Conservation (phyloP, 2,329 filamentous ascomycete genomes). For the Colletotrichum costaricense region DNA sequence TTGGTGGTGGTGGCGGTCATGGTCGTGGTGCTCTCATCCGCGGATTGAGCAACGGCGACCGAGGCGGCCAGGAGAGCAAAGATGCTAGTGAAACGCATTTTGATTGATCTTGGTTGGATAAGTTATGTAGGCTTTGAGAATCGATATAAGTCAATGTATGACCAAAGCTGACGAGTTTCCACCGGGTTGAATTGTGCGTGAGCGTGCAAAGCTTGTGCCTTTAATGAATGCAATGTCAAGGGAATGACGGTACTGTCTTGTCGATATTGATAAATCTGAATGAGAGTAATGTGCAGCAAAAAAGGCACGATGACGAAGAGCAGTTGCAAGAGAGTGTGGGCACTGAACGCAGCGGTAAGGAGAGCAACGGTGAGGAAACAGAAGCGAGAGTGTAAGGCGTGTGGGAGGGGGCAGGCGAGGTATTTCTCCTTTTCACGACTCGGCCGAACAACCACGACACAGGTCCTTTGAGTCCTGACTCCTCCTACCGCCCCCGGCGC, state of each 20-base stretch:
- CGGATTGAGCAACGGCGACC: slow-evolving; percentile 48
- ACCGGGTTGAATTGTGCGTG: slow-evolving; percentile 5
- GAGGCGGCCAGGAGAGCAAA: slow-evolving; percentile 55
- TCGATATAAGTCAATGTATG: slow-evolving; percentile 20
- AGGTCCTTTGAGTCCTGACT: not conserved
- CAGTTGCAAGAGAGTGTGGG: slow-evolving; percentile 35
- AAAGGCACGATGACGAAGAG: slow-evolving; percentile 31
- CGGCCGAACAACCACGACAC: slow-evolving; percentile 10
- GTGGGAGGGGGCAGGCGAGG: slow-evolving; percentile 29
- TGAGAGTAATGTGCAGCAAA: slow-evolving; percentile 28
- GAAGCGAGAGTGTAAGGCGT: not conserved
- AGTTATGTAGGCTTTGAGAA: slow-evolving; percentile 14
- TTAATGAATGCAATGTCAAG: slow-evolving; percentile 24
- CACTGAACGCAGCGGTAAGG: slow-evolving; percentile 24
- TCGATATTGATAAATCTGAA: slow-evolving; percentile 16
- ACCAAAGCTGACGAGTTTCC: slow-evolving; percentile 5
- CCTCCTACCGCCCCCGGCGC: not conserved
- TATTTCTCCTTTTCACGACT: slow-evolving; percentile 33
- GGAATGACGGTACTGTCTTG: slow-evolving; percentile 31
- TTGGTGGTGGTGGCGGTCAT: slow-evolving; percentile 57
- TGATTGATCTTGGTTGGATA: slow-evolving; percentile 41
- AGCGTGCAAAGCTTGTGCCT: not conserved
- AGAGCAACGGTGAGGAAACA: slow-evolving; percentile 19
- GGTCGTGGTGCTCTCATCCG: slow-evolving; percentile 49
- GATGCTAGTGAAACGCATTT: slow-evolving; percentile 59